These are phyloP conservation scores for Globisporangium recalcitrans DNA, from an alignment of 352 stramenopile species.

Conservation along the genomic window DNA sequence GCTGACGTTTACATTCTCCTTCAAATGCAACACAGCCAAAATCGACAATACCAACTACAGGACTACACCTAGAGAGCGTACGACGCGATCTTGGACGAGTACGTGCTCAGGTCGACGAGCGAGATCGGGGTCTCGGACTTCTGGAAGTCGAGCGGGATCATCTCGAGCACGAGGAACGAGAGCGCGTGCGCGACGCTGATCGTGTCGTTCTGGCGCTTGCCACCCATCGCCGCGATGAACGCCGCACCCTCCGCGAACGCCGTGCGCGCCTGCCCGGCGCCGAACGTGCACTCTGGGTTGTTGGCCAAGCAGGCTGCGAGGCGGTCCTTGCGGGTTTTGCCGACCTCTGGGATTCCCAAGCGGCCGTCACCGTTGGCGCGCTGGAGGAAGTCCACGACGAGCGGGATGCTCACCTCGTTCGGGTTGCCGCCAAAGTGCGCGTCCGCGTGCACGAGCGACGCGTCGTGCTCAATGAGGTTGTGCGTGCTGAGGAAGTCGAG, in stretches of 20 bases:
- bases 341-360: conserved; percentile 30
- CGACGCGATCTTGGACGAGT: conserved; percentile 23
- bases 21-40: not conserved
- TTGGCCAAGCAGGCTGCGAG: conserved; percentile 22
- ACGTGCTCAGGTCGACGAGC: conserved; percentile 18
- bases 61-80: conserved; percentile 5
- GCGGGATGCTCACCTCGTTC: conserved; percentile 21
- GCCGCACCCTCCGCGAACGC: conserved; percentile 32
- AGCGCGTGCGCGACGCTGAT: conserved; percentile 24
- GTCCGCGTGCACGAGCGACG: conserved; percentile 48
- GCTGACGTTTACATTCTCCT: not conserved
- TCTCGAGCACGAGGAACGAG: conserved; percentile 33
- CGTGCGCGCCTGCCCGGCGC: conserved; percentile 23
- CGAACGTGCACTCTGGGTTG: conserved; percentile 36
- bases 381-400: conserved; percentile 31
- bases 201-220: conserved; percentile 26
- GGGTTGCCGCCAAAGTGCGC: conserved; percentile 35
- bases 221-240: conserved; percentile 29
- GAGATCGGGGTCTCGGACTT: conserved; percentile 19
- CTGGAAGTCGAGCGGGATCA: conserved; percentile 29
- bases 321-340: conserved; percentile 27
- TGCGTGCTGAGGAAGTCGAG: conserved; percentile 26
- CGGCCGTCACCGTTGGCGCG: conserved; percentile 17
- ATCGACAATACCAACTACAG: not conserved
- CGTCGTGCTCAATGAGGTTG: conserved; percentile 40